Evolutionary conservation across 441 rosid species (phyloP).

Genomic region (Manihot esculenta): DNA sequence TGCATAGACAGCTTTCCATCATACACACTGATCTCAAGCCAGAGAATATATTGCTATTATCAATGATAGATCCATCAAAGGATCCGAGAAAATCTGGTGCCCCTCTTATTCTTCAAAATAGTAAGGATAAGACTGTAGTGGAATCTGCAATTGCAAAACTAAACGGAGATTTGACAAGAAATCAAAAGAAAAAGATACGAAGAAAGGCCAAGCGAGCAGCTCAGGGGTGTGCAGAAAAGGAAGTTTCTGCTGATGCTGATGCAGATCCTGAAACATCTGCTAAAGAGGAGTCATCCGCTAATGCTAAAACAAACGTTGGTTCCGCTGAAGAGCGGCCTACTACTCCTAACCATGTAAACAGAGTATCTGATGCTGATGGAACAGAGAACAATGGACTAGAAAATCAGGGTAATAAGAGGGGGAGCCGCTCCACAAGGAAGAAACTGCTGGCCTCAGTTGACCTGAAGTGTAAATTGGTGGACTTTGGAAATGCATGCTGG

Average conservation of each 20-base stretch:
- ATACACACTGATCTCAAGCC: slow-evolving; percentile 81
- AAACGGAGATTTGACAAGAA: slow-evolving; percentile 57
- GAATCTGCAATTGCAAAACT: slow-evolving; percentile 33
- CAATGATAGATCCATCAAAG: slow-evolving; percentile 60
- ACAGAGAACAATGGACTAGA: slow-evolving; percentile 30
- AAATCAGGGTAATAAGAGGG: slow-evolving; percentile 43
- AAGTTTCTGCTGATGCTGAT: slow-evolving; percentile 37
- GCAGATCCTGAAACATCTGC: slow-evolving; percentile 40
- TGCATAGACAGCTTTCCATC: slow-evolving; percentile 64
- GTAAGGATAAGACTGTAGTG: slow-evolving; percentile 36
- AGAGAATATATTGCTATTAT: slow-evolving; percentile 60
- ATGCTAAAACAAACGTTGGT: slow-evolving; percentile 28
- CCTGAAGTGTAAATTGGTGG: slow-evolving; percentile 70
- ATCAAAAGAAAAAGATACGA: slow-evolving; percentile 63
- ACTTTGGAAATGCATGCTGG: slow-evolving; percentile 86
- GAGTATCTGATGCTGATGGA: slow-evolving; percentile 35
- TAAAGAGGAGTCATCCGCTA: slow-evolving; percentile 28
- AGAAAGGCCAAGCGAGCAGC: slow-evolving; percentile 62
- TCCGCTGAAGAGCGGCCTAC: slow-evolving; percentile 36
- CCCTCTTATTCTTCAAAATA: slow-evolving; percentile 45
- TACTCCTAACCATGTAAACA: slow-evolving; percentile 32
- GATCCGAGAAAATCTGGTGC: slow-evolving; percentile 52
- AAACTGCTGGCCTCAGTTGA: slow-evolving; percentile 48
- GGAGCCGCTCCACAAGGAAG: slow-evolving; percentile 49
- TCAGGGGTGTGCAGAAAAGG: slow-evolving; percentile 52